A percentile compares a stretch with the other conserved stretches of the same genome.
These are phyloP conservation scores for Pythium vanterpoolii DNA, from an alignment of 352 stramenopile genomes.

Conservation along the genomic window DNA sequence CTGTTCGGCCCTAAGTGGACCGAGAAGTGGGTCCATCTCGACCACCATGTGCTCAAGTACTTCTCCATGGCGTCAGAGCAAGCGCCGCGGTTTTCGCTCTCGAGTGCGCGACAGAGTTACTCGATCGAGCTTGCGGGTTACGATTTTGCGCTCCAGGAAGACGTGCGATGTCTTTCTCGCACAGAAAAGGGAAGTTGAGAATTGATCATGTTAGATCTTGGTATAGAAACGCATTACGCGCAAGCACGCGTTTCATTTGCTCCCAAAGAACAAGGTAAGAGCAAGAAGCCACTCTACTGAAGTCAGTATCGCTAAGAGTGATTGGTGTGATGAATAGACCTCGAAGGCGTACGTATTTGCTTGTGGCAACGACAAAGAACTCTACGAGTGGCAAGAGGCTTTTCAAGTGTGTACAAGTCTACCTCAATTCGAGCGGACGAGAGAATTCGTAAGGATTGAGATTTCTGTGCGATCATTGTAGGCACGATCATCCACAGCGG, in stretches of 20 bases:
- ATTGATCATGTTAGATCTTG: background rate
- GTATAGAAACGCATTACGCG: constrained; percentile 55
- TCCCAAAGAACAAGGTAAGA: constrained; percentile 47
- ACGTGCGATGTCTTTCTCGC: constrained; percentile 24
- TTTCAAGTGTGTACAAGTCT: constrained; percentile 27
- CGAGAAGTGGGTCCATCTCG: constrained; percentile 78
- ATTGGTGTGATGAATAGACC: constrained; percentile 18
- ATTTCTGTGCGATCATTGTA: background rate
- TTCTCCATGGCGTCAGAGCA: constrained; percentile 68
- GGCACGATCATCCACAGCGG: background rate
- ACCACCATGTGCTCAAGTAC: constrained; percentile 67
- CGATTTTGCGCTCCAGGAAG: constrained; percentile 38
- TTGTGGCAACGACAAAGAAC: constrained; percentile 50
- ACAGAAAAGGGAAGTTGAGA: background rate
- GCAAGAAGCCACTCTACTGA: background rate
- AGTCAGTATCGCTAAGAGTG: background rate
- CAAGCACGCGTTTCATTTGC: constrained; percentile 64
- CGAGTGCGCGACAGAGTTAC: constrained; percentile 43
- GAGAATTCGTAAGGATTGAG: background rate
- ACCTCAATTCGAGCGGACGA: background rate
- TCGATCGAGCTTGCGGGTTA: constrained; percentile 48
- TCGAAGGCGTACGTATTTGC: constrained; percentile 58
- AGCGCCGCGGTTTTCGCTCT: constrained; percentile 52
- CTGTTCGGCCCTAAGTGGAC: constrained; percentile 75
- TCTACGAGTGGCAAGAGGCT: constrained; percentile 52